Percentiles rank a stretch among this genome's conserved stretches.
These are phyloP conservation scores for Tephrocybe sp. DNA, from an alignment of 768 basidiomycete species.

Conservation along the genomic window DNA sequence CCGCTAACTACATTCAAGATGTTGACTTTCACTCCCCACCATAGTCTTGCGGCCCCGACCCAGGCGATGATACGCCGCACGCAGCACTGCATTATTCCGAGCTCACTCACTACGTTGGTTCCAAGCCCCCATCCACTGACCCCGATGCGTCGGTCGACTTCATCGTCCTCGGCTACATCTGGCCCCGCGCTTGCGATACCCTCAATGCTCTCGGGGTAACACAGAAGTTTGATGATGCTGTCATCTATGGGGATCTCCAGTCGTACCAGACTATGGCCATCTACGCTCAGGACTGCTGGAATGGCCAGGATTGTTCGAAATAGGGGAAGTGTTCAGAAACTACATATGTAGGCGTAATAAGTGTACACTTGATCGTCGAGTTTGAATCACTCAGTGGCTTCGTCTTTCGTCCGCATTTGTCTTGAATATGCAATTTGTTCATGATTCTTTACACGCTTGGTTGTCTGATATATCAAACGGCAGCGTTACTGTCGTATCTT, in stretches of 20 bases:
- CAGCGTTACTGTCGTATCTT: too few species aligned
- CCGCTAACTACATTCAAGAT: neutral
- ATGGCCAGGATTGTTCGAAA: neutral
- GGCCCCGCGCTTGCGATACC: neutral
- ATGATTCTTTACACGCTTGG: too few species aligned
- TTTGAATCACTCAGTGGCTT: too few species aligned
- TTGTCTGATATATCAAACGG: too few species aligned
- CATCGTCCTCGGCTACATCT: slow-evolving; percentile 68
- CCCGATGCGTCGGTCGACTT: slow-evolving; percentile 60
- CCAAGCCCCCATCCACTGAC: slow-evolving; percentile 47
- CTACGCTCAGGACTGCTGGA: neutral
- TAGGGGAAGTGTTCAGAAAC: slow-evolving; percentile 1
- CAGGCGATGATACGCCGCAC: slow-evolving; percentile 74
- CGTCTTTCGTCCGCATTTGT: too few species aligned
- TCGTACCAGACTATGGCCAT: neutral
- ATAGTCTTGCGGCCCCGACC: slow-evolving; percentile 56
- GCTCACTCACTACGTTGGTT: slow-evolving; percentile 58
- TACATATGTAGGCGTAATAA: too few species aligned
- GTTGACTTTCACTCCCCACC: neutral
- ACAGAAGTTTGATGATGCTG: neutral
- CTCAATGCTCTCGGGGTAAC: neutral
- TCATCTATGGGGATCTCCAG: neutral
- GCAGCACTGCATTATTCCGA: slow-evolving; percentile 54
- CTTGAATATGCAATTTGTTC: too few species aligned
- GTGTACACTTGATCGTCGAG: too few species aligned